Evolutionary conservation across 257 asterid genomes (phyloP).

Genomic region (Nicotiana undulata): DNA sequence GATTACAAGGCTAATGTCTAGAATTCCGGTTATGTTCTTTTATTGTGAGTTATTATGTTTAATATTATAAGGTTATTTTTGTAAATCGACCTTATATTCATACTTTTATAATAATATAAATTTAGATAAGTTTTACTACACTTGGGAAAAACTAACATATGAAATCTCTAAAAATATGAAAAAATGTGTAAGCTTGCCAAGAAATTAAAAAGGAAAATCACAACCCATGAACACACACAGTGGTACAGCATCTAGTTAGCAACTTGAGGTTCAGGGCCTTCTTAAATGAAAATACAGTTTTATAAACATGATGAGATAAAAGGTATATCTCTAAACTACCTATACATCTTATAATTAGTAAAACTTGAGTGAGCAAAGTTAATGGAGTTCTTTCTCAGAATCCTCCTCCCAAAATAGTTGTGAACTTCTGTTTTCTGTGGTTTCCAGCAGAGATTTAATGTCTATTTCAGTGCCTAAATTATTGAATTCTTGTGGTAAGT

Average conservation of each 20-base stretch:
- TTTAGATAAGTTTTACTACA: too few species aligned
- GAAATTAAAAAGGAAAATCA: not conserved
- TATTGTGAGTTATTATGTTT: too few species aligned
- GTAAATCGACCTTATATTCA: too few species aligned
- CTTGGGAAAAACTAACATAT: too few species aligned
- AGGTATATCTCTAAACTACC: not conserved
- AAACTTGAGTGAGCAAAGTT: not conserved
- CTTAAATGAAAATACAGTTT: not conserved
- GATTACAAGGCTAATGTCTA: too few species aligned
- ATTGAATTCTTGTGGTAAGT: constrained; percentile 16
- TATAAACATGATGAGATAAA: not conserved
- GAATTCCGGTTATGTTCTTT: too few species aligned
- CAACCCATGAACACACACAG: not conserved
- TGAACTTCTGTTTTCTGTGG: constrained; percentile 18
- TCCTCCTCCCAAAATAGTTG: constrained; percentile 28
- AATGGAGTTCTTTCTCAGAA: constrained; percentile 16
- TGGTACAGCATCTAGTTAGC: not conserved
- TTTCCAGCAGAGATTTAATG: constrained; percentile 16
- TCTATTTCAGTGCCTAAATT: constrained; percentile 17
- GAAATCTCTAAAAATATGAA: not conserved
- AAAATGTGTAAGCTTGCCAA: not conserved
- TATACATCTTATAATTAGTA: not conserved
- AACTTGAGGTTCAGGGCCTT: not conserved
- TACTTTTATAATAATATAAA: too few species aligned
- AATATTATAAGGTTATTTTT: too few species aligned